A percentile compares a stretch with the other conserved stretches of the same genome.
Conservation (phyloP, 2,329 filamentous ascomycete species). For the Albophoma yamanashiensis region DNA sequence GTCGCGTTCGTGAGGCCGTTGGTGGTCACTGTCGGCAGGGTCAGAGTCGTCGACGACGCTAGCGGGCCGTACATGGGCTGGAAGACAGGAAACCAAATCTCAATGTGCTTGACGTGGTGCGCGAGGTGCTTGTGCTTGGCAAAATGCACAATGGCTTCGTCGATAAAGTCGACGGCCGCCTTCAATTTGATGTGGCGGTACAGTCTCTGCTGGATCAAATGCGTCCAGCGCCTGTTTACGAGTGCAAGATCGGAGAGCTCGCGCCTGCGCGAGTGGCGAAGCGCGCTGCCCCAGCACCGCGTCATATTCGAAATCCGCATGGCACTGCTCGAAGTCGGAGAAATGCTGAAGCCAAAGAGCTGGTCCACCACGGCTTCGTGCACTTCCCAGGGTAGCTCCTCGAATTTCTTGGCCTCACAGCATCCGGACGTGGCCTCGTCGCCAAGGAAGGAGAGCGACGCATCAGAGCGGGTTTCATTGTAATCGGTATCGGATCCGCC, state of each 20-base stretch:
- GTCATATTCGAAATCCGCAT: constrained; percentile 41
- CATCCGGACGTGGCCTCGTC: constrained; percentile 8
- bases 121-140: constrained; percentile 45
- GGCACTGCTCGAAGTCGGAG: constrained; percentile 45
- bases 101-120: constrained; percentile 58
- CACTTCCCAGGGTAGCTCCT: constrained; percentile 55
- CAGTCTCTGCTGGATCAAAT: constrained; percentile 58
- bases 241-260: constrained; percentile 57
- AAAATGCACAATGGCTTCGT: constrained; percentile 52
- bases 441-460: constrained; percentile 6
- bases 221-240: constrained; percentile 52
- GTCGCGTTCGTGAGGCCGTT: constrained; percentile 46
- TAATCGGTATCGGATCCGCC: constrained; percentile 11
- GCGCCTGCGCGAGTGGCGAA: constrained; percentile 56
- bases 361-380: constrained; percentile 63
- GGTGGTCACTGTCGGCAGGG: constrained; percentile 40
- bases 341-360: constrained; percentile 57
- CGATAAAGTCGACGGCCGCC: constrained; percentile 53
- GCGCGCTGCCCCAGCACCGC: constrained; percentile 51
- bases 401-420: constrained; percentile 24
- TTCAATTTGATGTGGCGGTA: constrained; percentile 70
- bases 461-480: constrained; percentile 4
- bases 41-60: constrained; percentile 29
- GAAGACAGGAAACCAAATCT: constrained; percentile 71
- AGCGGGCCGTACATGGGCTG: constrained; percentile 40